A percentile compares a stretch with the other conserved stretches of the same genome.
Evolutionary conservation across 805 yeast species (phyloP).

Genomic region (Sungouiella thailandica): DNA sequence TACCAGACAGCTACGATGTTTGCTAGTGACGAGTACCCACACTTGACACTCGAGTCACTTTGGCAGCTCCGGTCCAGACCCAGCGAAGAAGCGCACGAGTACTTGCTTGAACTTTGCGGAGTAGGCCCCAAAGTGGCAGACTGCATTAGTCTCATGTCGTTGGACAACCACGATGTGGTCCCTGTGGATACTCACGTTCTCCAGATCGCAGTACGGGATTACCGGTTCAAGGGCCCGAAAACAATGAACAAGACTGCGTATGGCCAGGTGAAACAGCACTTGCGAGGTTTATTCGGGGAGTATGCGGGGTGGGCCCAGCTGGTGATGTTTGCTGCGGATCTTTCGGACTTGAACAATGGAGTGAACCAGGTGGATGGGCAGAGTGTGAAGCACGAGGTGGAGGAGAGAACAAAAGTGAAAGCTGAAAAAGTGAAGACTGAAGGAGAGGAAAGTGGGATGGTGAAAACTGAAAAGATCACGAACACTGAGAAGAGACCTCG

Average conservation of each 20-base stretch:
- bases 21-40: constrained; percentile 32
- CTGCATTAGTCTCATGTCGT: constrained; percentile 88
- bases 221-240: constrained; percentile 47
- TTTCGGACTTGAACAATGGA: constrained; percentile 68
- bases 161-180: constrained; percentile 80
- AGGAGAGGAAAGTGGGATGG: not conserved
- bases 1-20: constrained; percentile 66
- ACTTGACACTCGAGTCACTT: constrained; percentile 32
- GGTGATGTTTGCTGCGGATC: constrained; percentile 84
- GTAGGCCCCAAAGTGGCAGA: constrained; percentile 99
- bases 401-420: not conserved
- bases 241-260: constrained; percentile 50
- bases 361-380: constrained; percentile 31
- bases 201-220: constrained; percentile 82
- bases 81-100: constrained; percentile 52
- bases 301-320: constrained; percentile 99
- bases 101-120: constrained; percentile 65
- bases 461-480: constrained; percentile 1
- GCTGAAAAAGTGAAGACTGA: no score
- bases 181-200: constrained; percentile 96
- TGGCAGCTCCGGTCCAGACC: constrained; percentile 39
- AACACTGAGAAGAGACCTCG: not conserved
- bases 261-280: constrained; percentile 51
- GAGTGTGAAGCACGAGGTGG: constrained; percentile 11
- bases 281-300: constrained; percentile 73